Percentiles rank a stretch among this genome's conserved stretches.
Evolutionary conservation across 2,329 filamentous ascomycete species (phyloP).

Genomic region (Paradendryphiella salina): DNA sequence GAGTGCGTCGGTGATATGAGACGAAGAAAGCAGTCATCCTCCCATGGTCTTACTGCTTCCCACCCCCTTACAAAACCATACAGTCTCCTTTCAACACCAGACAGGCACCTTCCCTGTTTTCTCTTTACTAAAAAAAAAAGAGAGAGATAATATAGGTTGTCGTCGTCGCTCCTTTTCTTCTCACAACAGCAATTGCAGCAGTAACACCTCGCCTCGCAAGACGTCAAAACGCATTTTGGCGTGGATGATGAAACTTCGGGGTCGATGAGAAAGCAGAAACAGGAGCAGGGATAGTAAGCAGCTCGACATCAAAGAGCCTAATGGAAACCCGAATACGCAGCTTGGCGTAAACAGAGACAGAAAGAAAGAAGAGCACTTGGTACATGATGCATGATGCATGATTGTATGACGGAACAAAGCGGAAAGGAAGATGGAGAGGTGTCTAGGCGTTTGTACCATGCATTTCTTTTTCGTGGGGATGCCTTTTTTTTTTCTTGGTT

Average conservation of each 20-base stretch:
- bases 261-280: background rate
- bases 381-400: background rate
- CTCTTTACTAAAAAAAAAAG: too few relatives aligned
- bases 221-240: background rate
- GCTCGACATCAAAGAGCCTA: background rate
- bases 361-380: background rate
- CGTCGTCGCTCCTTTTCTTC: too few relatives aligned
- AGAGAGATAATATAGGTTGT: too few relatives aligned
- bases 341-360: background rate
- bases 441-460: conserved; percentile 2
- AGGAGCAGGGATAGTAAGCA: background rate
- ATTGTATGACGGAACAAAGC: too few relatives aligned
- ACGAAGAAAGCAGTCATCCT: background rate
- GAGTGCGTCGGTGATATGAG: conserved; percentile 7
- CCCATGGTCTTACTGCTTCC: too few relatives aligned
- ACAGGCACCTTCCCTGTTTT: background rate
- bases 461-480: background rate
- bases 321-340: background rate
- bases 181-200: too few relatives aligned
- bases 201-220: too few relatives aligned
- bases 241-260: background rate
- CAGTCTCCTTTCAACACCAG: background rate
- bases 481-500: background rate
- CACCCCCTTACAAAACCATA: too few relatives aligned
- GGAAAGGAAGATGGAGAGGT: too few relatives aligned